Evolutionary conservation across 2,329 filamentous ascomycete species (phyloP).

Genomic region (Orbilia brochopaga): DNA sequence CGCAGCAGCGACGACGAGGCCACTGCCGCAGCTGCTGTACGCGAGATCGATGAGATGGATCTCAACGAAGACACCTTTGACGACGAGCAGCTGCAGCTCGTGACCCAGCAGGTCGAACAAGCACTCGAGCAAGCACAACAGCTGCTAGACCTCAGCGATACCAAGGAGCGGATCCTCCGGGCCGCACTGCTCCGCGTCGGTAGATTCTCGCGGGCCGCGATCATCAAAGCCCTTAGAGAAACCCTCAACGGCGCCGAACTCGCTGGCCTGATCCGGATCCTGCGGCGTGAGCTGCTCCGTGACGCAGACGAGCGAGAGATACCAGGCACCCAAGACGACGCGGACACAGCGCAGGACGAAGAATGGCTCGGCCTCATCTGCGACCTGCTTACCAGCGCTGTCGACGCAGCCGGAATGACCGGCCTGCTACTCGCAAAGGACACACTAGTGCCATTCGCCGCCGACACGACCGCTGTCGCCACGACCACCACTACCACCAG

Average conservation of each 20-base stretch:
- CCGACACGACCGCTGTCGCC: conserved; percentile 13
- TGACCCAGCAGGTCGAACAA: conserved; percentile 46
- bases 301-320: conserved; percentile 43
- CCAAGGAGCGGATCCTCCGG: conserved; percentile 45
- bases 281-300: conserved; percentile 38
- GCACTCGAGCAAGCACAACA: conserved; percentile 43
- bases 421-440: conserved; percentile 45
- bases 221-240: conserved; percentile 39
- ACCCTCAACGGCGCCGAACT: conserved; percentile 44
- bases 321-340: conserved; percentile 8
- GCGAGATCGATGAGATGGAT: conserved; percentile 48
- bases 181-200: conserved; percentile 39
- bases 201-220: conserved; percentile 34
- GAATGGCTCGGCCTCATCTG: conserved; percentile 49
- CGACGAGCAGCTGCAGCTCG: conserved; percentile 45
- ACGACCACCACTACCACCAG: conserved; percentile 29
- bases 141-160: conserved; percentile 40
- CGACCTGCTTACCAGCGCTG: conserved; percentile 40
- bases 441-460: conserved; percentile 34
- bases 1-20: conserved; percentile 10
- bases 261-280: conserved; percentile 40
- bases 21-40: neutral
- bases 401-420: conserved; percentile 50
- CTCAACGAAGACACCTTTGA: conserved; percentile 48
- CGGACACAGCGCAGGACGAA: conserved; percentile 37